Percentiles rank a stretch among this genome's conserved stretches.
These are phyloP conservation scores for Gossypium gossypioides DNA, from an alignment of 441 rosid species.

Conservation along the genomic window DNA sequence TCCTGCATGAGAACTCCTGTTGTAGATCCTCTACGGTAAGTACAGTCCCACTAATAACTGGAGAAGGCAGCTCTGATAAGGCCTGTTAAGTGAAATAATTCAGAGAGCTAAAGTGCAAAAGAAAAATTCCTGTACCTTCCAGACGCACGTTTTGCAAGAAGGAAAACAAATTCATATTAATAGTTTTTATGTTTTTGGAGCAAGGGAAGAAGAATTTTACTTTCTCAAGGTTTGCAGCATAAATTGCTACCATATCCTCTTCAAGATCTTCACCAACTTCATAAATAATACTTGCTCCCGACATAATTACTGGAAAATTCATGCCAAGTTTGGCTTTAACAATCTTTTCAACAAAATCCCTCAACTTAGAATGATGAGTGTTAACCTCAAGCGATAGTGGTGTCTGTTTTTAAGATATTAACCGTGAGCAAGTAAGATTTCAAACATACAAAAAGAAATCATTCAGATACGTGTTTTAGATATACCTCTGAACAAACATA, in stretches of 20 bases:
- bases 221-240: conserved; percentile 86
- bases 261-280: conserved; percentile 99
- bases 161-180: background rate
- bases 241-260: conserved; percentile 58
- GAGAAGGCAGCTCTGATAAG: conserved; percentile 70
- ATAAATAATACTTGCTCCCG: conserved; percentile 68
- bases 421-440: conserved; percentile 15
- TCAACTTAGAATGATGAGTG: conserved; percentile 57
- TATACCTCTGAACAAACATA: conserved; percentile 91
- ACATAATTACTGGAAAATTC: conserved; percentile 79
- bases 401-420: conserved; percentile 36
- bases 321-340: conserved; percentile 90
- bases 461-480: background rate
- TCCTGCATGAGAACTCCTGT: conserved; percentile 76
- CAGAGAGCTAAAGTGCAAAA: background rate
- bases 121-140: background rate
- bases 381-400: conserved; percentile 77
- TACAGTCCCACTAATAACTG: conserved; percentile 59
- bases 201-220: conserved; percentile 28
- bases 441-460: conserved; percentile 14
- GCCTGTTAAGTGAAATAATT: conserved; percentile 31
- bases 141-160: background rate
- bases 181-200: background rate
- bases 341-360: conserved; percentile 86
- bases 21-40: conserved; percentile 80